phyloP scores from a whole-genome alignment of 2,329 filamentous ascomycete species.

The Diaporthe vexans region DNA sequence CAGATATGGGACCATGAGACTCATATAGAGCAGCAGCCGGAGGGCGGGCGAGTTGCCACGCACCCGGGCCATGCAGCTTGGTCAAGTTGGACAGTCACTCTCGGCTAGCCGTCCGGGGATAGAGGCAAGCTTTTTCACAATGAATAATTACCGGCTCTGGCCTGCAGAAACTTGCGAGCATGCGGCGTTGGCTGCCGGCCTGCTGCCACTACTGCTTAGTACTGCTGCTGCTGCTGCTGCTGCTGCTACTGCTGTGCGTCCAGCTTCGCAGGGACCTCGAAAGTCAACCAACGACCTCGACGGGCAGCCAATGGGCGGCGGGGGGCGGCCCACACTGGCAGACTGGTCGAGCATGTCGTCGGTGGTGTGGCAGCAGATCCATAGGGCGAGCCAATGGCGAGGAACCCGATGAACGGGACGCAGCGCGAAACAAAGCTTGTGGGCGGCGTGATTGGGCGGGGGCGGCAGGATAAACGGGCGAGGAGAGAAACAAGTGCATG shows the following conservation, averaged over 20 bases:
- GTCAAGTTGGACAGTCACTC: not conserved
- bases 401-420: too few relatives aligned
- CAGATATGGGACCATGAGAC: not conserved
- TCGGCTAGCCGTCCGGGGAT: not conserved
- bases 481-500: conserved; percentile 25
- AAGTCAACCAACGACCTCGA: not conserved
- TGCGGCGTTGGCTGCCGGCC: not conserved
- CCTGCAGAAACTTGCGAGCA: not conserved
- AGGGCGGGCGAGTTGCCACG: conserved; percentile 2
- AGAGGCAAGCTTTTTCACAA: conserved; percentile 13
- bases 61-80: not conserved
- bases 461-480: not conserved
- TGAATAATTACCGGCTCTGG: conserved; percentile 5
- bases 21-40: conserved; percentile 31
- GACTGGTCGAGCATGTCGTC: not conserved
- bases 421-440: conserved; percentile 33
- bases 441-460: conserved; percentile 41
- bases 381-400: too few relatives aligned
- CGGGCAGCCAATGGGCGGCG: conserved; percentile 4
- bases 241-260: too few relatives aligned
- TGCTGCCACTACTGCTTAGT: not conserved
- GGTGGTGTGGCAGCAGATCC: conserved; percentile 24
- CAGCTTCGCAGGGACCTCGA: not conserved
- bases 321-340: not conserved
- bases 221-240: too few relatives aligned